Evolutionary conservation across 768 basidiomycete species (phyloP).

Genomic region (Mycena alexandri): DNA sequence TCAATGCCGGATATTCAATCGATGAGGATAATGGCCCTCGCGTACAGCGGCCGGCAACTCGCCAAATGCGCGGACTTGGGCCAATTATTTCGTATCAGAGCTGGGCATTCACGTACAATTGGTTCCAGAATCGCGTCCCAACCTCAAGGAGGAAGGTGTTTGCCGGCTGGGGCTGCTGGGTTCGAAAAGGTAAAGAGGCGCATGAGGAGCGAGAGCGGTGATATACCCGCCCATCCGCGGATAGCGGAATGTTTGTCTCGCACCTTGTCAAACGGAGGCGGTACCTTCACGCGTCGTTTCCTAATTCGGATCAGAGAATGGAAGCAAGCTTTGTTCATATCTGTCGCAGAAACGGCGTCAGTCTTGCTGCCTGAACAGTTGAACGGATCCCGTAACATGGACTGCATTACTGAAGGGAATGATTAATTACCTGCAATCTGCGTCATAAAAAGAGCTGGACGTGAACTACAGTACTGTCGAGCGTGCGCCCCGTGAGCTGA

Average conservation of each 20-base stretch:
- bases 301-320: slow-evolving; percentile 5
- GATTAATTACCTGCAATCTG: slow-evolving; percentile 1
- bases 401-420: neutral
- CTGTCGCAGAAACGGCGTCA: neutral
- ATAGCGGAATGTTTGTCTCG: slow-evolving; percentile 15
- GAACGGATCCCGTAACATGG: neutral
- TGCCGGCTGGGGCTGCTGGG: neutral
- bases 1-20: slow-evolving; percentile 24
- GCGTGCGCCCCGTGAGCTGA: neutral
- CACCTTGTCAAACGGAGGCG: slow-evolving; percentile 10
- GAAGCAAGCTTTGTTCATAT: slow-evolving; percentile 6
- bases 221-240: slow-evolving; percentile 13
- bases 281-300: neutral
- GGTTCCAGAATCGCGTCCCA: slow-evolving; percentile 26
- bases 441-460: neutral
- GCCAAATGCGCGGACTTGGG: slow-evolving; percentile 25
- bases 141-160: slow-evolving; percentile 14
- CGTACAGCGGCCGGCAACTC: slow-evolving; percentile 26
- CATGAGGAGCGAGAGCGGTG: slow-evolving; percentile 22
- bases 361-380: neutral
- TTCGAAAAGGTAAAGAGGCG: slow-evolving; percentile 30
- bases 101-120: slow-evolving; percentile 17
- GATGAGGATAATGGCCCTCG: slow-evolving; percentile 20
- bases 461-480: too few species aligned
- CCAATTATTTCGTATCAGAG: slow-evolving; percentile 16